Evolutionary conservation across 2,329 filamentous ascomycete species (phyloP), one percentile per base, ranked within the genome.

Genomic region (Anthostomella pinea): DNA sequence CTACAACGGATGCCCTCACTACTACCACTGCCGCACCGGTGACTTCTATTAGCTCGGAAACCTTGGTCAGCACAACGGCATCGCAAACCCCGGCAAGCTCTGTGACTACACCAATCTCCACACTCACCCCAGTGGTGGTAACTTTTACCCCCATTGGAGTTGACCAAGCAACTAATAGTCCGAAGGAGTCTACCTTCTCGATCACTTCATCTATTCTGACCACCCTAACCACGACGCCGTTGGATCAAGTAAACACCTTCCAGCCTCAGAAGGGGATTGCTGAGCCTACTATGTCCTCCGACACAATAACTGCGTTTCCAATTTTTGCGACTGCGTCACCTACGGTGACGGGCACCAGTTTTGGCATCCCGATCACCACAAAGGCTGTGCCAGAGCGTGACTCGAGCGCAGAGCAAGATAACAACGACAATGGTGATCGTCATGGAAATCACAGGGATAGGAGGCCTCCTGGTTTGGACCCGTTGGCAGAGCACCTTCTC

Each of bases 401-500:
- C 14, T 15, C n/a, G 4, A 13, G 14, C 19, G 23, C 11, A 13
- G 20, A 32, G 17, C n/a, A n/a, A n/a, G n/a, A n/a, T n/a, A n/a
- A n/a, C n/a, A n/a, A n/a, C n/a, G 24, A n/a, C 22, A 22, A 22
- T 36, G 33, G 23, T 11, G 11, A 25, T 23, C 15, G 23, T 23
- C 15, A 30, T 22, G 20, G 16, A 34, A 22, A 34, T 27, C 21
- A 23, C 18, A 13, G 27, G 11, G 15, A 23, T 14, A 18, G 15
- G 18, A 31, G 29, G 22, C 14, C n/a, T 28, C 23, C 4, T 6
- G 42, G 44, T 6, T 35, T 61, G 33, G 51, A 57, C 32, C 44
- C 49, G 29, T 49, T 50, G 10, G 54, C 57, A 8, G 55, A 62
- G 31, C 57, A 60, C 20, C 51, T 58, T 11, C 50, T 64, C 21